Evolutionary conservation across 345 rosid genomes (phyloP).

Genomic region (Boechera divaricarpa): DNA sequence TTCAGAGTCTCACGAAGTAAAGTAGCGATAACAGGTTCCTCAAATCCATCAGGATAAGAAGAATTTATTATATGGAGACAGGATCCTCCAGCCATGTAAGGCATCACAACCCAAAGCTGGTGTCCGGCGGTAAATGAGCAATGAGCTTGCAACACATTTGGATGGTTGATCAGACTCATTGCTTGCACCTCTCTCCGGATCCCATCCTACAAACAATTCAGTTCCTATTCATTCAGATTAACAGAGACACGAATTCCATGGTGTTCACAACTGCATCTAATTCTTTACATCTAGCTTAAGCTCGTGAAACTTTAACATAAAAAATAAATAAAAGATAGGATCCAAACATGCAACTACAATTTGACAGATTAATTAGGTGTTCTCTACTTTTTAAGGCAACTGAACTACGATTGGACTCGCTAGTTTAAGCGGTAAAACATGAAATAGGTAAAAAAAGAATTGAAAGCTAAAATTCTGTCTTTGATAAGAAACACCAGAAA

Average conservation of each 20-base stretch:
- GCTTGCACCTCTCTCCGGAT: slow-evolving; percentile 96
- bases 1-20: slow-evolving; percentile 85
- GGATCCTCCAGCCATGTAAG: slow-evolving; percentile 98
- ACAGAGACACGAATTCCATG: slow-evolving; percentile 16
- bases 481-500: not conserved
- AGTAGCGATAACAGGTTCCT: slow-evolving; percentile 91
- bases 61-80: slow-evolving; percentile 96
- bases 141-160: slow-evolving; percentile 81
- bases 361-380: slow-evolving; percentile 5
- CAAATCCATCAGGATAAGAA: slow-evolving; percentile 85
- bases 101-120: slow-evolving; percentile 99
- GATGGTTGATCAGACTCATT: slow-evolving; percentile 89
- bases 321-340: not conserved
- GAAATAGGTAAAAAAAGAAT: slow-evolving; percentile 9
- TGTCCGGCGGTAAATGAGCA: slow-evolving; percentile 89
- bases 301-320: slow-evolving; percentile 19
- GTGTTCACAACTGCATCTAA: slow-evolving; percentile 14
- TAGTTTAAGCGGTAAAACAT: not conserved
- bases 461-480: not conserved
- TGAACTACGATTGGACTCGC: slow-evolving; percentile 25
- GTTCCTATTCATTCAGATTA: slow-evolving; percentile 29
- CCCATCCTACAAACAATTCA: slow-evolving; percentile 73
- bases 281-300: slow-evolving; percentile 29
- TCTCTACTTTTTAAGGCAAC: slow-evolving; percentile 15
- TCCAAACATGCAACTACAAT: slow-evolving; percentile 30